phyloP scores from a whole-genome alignment of 148 eudicot genomes.

The Amaranthus hypochondriacus region DNA sequence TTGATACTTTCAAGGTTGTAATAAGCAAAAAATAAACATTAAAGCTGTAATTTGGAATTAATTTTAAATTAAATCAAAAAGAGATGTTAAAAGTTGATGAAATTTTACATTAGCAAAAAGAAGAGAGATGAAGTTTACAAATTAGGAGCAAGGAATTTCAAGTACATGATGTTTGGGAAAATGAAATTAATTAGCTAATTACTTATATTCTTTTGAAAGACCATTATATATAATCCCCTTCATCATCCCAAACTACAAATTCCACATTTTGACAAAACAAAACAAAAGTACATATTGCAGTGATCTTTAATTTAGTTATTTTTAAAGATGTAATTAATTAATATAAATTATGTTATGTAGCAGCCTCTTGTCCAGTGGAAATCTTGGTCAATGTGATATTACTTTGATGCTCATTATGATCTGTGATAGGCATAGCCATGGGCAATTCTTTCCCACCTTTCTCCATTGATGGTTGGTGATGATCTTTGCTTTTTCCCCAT shows the following conservation, averaged over 20 bases:
- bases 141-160: constrained; percentile 12
- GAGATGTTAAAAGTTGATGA: too few species aligned
- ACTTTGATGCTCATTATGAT: constrained; percentile 14
- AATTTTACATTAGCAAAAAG: not conserved
- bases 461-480: constrained; percentile 3
- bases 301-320: too few species aligned
- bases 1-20: too few species aligned
- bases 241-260: not conserved
- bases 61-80: too few species aligned
- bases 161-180: constrained; percentile 20
- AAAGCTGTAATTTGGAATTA: too few species aligned
- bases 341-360: not conserved
- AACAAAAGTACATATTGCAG: too few species aligned
- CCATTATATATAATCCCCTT: not conserved
- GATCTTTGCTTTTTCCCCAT: constrained; percentile 81
- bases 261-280: too few species aligned
- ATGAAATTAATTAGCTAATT: constrained; percentile 14
- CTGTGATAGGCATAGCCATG: not conserved
- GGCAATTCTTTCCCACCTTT: constrained; percentile 46
- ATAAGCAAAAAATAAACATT: too few species aligned
- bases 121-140: constrained; percentile 13
- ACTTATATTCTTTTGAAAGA: not conserved
- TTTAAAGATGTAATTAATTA: too few species aligned
- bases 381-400: constrained; percentile 23
- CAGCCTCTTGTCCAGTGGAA: constrained; percentile 18